phyloP scores from a whole-genome alignment of 768 basidiomycete genomes.

The Russula compacta region DNA sequence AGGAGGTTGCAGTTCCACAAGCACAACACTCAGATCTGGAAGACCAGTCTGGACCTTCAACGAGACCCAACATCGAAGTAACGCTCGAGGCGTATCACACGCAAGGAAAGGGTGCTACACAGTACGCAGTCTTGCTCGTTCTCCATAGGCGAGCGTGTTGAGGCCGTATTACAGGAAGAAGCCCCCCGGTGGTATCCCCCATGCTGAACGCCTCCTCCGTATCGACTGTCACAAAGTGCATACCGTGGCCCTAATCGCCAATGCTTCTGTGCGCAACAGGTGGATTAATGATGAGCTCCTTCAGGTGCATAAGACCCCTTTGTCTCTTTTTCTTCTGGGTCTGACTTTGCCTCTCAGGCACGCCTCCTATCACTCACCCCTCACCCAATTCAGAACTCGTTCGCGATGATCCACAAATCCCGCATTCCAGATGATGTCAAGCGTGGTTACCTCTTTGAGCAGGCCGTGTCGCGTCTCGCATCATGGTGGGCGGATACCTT shows the following conservation, averaged over 20 bases:
- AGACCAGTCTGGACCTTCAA: slow-evolving; percentile 21
- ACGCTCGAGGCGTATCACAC: slow-evolving; percentile 46
- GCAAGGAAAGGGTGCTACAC: slow-evolving; percentile 31
- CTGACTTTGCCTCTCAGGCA: slow-evolving; percentile 43
- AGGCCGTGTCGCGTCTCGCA: slow-evolving; percentile 59
- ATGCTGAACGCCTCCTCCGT: slow-evolving; percentile 63
- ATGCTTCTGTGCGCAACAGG: slow-evolving; percentile 64
- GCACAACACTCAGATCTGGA: not conserved
- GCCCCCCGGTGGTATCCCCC: slow-evolving; percentile 31
- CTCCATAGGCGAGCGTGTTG: not conserved
- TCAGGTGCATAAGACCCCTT: slow-evolving; percentile 46
- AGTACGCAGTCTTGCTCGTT: slow-evolving; percentile 33
- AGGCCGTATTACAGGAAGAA: slow-evolving; percentile 29
- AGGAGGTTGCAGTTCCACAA: slow-evolving; percentile 17
- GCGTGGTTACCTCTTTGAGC: slow-evolving; percentile 84
- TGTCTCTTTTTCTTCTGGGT: not conserved
- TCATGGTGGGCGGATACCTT: slow-evolving; percentile 80
- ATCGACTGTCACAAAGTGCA: slow-evolving; percentile 87
- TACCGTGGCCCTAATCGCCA: slow-evolving; percentile 69
- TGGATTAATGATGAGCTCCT: slow-evolving; percentile 79
- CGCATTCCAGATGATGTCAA: slow-evolving; percentile 69
- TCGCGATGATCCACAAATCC: slow-evolving; percentile 73
- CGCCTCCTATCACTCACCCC: slow-evolving; percentile 84
- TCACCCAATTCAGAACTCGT: slow-evolving; percentile 66
- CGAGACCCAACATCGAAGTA: slow-evolving; percentile 54